Evolutionary conservation across 768 basidiomycete genomes (phyloP).

Genomic region (Tephrocybe sp.): DNA sequence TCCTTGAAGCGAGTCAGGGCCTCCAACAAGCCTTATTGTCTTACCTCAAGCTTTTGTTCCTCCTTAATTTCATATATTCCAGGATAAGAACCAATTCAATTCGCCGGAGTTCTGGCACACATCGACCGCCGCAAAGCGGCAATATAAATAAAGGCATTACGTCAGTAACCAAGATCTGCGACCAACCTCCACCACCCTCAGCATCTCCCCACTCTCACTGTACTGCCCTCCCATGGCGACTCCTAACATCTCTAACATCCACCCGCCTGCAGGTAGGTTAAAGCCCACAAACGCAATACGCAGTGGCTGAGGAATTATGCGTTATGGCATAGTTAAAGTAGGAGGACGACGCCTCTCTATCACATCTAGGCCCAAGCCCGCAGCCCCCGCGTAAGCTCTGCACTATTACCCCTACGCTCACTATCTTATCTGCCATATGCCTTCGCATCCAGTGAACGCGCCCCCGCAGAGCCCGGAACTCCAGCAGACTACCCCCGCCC

Average conservation of each 20-base stretch:
- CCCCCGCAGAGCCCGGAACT: slow-evolving; percentile 11
- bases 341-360: slow-evolving; percentile 51
- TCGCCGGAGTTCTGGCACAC: background rate
- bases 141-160: slow-evolving; percentile 5
- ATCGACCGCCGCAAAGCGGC: background rate
- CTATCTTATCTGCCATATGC: background rate
- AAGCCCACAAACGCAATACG: background rate
- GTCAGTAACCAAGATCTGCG: slow-evolving; percentile 8
- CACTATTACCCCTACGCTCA: background rate
- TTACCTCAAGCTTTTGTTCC: no score
- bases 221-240: slow-evolving; percentile 23
- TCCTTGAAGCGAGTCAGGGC: no score
- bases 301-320: background rate
- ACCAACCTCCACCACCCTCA: slow-evolving; percentile 1
- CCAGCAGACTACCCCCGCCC: slow-evolving; percentile 52
- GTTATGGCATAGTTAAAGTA: slow-evolving; percentile 36
- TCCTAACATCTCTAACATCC: slow-evolving; percentile 29
- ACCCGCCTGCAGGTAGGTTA: slow-evolving; percentile 47
- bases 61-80: no score
- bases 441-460: slow-evolving; percentile 13
- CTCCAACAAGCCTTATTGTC: no score
- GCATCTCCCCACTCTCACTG: background rate
- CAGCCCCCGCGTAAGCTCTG: slow-evolving; percentile 28
- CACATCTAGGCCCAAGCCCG: slow-evolving; percentile 35
- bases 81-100: no score